Base-by-base conservation (phyloP, 2,329 filamentous ascomycete genomes). In the Claviceps humidiphila region DNA sequence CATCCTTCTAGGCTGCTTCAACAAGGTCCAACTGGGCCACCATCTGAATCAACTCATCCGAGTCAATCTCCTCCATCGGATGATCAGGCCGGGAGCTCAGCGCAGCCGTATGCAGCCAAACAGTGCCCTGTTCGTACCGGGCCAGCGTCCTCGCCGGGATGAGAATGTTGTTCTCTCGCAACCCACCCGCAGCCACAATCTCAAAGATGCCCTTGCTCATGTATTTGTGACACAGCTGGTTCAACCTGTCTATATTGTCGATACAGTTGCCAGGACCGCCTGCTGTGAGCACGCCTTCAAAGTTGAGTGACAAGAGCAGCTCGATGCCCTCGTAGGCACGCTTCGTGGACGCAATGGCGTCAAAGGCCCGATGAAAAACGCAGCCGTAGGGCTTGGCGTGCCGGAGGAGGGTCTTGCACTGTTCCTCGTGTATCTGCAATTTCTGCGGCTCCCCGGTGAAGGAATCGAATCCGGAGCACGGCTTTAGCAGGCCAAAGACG, bases 351-450 rank as follows among this genome's bases (percentile, higher is more conserved):
- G 75, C 58, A 11, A 78, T 63, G 17, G 69, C 65, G 58, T 81
- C 78, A 53, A 78, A 78, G 2, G 78, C 78, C 16, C 78, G 72
- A 61, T 80, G 77, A 55, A 81, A 75, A n/a, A 77, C 70, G 56
- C 72, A 74, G 16, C 61, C 62, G 37, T 70, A 69, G 2, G 72
- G 74, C 6, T 55, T 58, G 0, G 76, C 72, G 14, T 66, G 61
- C 2, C 58, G 42, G 1, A 77, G 64, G 4, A 81, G 69, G 50
- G 57, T 56, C 2, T 38, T 50, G 58, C 72, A 76, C 45, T 66
- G 58, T n/a, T 61, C 56, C 6, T 58, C 56, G 56, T 80, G 71
- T n/a, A 79, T 54, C 24, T 30, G 24, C 43, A 45, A 4, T 8
- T 14, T 45, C 24, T 17, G 14, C 39, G 26, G 44, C 0, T 14